Evolutionary conservation across 805 yeast species (phyloP).

Genomic region (Wickerhamomyces rabaulensis): DNA sequence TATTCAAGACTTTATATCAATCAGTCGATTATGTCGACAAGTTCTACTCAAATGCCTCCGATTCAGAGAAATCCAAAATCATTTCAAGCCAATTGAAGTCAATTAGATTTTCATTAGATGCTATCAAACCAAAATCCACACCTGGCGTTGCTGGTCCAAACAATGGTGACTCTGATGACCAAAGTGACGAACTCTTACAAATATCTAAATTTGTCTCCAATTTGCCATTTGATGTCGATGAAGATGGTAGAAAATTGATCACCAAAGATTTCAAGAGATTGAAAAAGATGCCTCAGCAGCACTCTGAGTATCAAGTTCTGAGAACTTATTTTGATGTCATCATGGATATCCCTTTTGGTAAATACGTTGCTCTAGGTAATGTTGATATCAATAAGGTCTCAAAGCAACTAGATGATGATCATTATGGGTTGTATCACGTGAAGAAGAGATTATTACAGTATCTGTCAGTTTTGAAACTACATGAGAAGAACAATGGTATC

Average conservation of each 20-base stretch:
- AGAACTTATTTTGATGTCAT: conserved; percentile 61
- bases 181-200: conserved; percentile 34
- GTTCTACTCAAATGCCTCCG: conserved; percentile 45
- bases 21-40: conserved; percentile 35
- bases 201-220: conserved; percentile 27
- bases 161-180: conserved; percentile 10
- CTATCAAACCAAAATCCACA: conserved; percentile 29
- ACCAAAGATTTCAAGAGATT: conserved; percentile 51
- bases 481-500: conserved; percentile 12
- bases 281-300: conserved; percentile 44
- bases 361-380: conserved; percentile 21
- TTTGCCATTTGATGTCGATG: conserved; percentile 26
- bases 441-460: conserved; percentile 75
- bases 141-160: not conserved
- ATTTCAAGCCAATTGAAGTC: conserved; percentile 53
- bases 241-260: conserved; percentile 37
- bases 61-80: conserved; percentile 46
- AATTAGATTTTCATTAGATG: conserved; percentile 43
- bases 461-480: conserved; percentile 67
- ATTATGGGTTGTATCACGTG: conserved; percentile 68
- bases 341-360: conserved; percentile 57
- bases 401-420: conserved; percentile 64
- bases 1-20: conserved; percentile 34
- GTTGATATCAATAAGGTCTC: conserved; percentile 49
- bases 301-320: conserved; percentile 60